phyloP scores from a whole-genome alignment of 2,329 filamentous ascomycete species.

The Chaetomiaceae sp. region DNA sequence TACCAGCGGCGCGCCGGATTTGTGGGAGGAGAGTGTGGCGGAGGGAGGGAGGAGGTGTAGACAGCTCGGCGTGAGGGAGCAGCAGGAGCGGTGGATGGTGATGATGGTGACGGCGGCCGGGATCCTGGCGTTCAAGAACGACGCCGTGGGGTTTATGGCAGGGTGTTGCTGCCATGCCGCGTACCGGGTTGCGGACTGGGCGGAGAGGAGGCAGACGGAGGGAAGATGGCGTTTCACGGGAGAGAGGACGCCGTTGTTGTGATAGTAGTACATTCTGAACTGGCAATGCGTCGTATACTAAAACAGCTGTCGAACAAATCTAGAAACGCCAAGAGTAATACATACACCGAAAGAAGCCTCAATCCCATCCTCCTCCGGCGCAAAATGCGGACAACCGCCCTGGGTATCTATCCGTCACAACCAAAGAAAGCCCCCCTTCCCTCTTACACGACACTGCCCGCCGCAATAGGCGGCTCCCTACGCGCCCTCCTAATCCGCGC shows the following conservation, averaged over 20 bases:
- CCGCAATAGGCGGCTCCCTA: slow-evolving; percentile 19
- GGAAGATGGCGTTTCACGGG: not conserved
- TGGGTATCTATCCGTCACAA: too few relatives aligned
- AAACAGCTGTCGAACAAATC: not conserved
- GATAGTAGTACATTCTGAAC: not conserved
- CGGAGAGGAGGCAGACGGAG: slow-evolving; percentile 24
- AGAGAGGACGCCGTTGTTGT: slow-evolving; percentile 8
- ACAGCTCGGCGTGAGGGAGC: slow-evolving; percentile 44
- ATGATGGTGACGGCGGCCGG: slow-evolving; percentile 85
- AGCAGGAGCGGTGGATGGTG: slow-evolving; percentile 72
- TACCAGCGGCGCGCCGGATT: slow-evolving; percentile 51
- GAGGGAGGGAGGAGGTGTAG: slow-evolving; percentile 31
- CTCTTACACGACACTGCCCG: slow-evolving; percentile 25
- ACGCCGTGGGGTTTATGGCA: slow-evolving; percentile 77
- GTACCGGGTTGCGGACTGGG: slow-evolving; percentile 44
- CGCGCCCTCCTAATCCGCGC: not conserved
- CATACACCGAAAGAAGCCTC: too few relatives aligned
- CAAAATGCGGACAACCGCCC: too few relatives aligned
- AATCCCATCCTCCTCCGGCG: too few relatives aligned
- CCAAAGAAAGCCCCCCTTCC: too few relatives aligned
- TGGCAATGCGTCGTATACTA: not conserved
- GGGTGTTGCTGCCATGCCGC: slow-evolving; percentile 74
- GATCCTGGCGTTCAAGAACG: slow-evolving; percentile 81
- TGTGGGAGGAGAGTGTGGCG: slow-evolving; percentile 48
- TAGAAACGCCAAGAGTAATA: too few relatives aligned